These are phyloP conservation scores for Camellia oleifera DNA, from an alignment of 179 eudicot species.

Conservation along the genomic window DNA sequence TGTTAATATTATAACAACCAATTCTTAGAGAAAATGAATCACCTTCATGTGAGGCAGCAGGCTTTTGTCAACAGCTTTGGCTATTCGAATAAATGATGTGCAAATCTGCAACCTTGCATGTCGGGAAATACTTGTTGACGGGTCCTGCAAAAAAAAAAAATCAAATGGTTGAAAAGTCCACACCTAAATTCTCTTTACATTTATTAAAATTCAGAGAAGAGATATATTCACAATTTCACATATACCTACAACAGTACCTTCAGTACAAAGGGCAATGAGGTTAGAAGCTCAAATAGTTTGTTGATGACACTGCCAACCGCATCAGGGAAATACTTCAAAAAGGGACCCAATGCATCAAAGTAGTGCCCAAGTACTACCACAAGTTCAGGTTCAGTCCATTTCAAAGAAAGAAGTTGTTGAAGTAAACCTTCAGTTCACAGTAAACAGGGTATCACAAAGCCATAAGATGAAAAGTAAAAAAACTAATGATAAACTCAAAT, in stretches of 20 bases:
- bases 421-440: slow-evolving; percentile 67
- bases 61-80: slow-evolving; percentile 82
- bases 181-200: neutral
- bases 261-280: slow-evolving; percentile 59
- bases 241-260: slow-evolving; percentile 44
- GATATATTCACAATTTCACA: neutral
- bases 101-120: slow-evolving; percentile 98
- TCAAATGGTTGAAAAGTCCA: slow-evolving; percentile 7
- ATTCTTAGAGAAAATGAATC: slow-evolving; percentile 12
- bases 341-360: slow-evolving; percentile 87
- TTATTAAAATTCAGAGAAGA: neutral
- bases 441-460: slow-evolving; percentile 30
- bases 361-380: slow-evolving; percentile 91
- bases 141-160: slow-evolving; percentile 60
- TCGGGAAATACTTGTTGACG: slow-evolving; percentile 77
- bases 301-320: slow-evolving; percentile 83
- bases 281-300: slow-evolving; percentile 92
- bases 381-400: slow-evolving; percentile 85
- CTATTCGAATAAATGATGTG: slow-evolving; percentile 93
- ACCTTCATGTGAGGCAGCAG: slow-evolving; percentile 99
- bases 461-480: slow-evolving; percentile 15
- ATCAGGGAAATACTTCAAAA: slow-evolving; percentile 75
- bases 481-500: neutral
- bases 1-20: slow-evolving; percentile 1
- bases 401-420: slow-evolving; percentile 73